phyloP scores from a whole-genome alignment of 2,329 filamentous ascomycete species.

The Nemania bipapillata region DNA sequence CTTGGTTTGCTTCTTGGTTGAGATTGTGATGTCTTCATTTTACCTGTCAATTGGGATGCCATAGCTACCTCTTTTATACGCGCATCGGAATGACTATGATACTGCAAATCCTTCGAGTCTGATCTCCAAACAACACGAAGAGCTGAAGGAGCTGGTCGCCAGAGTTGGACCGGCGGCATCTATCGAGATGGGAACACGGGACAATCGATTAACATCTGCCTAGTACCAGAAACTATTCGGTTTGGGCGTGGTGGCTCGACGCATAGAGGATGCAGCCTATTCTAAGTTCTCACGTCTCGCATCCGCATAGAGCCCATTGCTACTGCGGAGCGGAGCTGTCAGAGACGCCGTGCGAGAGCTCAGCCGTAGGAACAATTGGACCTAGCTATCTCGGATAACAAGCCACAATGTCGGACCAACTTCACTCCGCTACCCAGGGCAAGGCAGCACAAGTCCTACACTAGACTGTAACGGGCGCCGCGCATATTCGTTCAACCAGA shows the following conservation, averaged over 20 bases:
- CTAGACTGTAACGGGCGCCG: background rate
- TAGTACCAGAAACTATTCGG: background rate
- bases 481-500: no score
- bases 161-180: conserved; percentile 7
- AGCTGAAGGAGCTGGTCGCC: background rate
- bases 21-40: conserved; percentile 3
- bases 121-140: background rate
- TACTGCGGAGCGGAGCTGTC: background rate
- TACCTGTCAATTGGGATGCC: background rate
- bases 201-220: background rate
- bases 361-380: background rate
- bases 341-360: background rate
- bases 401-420: conserved; percentile 15
- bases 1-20: background rate
- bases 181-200: background rate
- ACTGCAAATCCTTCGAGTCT: background rate
- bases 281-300: background rate
- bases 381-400: background rate
- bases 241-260: background rate
- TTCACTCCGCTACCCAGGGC: conserved; percentile 1
- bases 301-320: conserved; percentile 5
- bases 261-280: conserved; percentile 3
- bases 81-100: background rate
- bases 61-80: conserved; percentile 19
- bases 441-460: background rate